Percentiles rank a stretch among this genome's conserved stretches.
Conservation (phyloP, 352 stramenopile species). For the Phytophthora aleatoria region DNA sequence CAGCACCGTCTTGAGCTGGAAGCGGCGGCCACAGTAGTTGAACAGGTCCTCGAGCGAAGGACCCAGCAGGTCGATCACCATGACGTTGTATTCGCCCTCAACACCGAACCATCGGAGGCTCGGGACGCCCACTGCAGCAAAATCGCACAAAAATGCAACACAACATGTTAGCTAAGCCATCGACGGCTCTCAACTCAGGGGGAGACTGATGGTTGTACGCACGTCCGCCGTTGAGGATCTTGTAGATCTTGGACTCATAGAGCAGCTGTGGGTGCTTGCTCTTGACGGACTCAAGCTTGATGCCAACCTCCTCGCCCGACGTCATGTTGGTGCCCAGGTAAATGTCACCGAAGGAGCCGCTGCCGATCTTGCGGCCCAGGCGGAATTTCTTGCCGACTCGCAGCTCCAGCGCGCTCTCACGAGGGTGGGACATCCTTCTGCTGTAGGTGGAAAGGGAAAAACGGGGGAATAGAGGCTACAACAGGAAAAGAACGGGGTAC, state of each 20-base stretch:
- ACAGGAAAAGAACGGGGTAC: background rate
- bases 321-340: slow-evolving; percentile 99
- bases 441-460: slow-evolving; percentile 12
- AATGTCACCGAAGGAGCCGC: slow-evolving; percentile 99
- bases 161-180: slow-evolving; percentile 16
- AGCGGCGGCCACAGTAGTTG: slow-evolving; percentile 88
- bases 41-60: slow-evolving; percentile 92
- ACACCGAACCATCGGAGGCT: slow-evolving; percentile 99
- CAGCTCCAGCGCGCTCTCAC: slow-evolving; percentile 93
- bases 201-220: slow-evolving; percentile 47
- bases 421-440: slow-evolving; percentile 61
- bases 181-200: background rate
- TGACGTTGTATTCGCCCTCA: slow-evolving; percentile 99
- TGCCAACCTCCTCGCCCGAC: slow-evolving; percentile 98
- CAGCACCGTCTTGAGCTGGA: slow-evolving; percentile 96
- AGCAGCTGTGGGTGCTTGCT: slow-evolving; percentile 98
- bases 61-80: slow-evolving; percentile 99
- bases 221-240: slow-evolving; percentile 98
- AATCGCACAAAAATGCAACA: slow-evolving; percentile 11
- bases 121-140: slow-evolving; percentile 95
- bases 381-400: slow-evolving; percentile 99
- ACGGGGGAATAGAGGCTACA: slow-evolving; percentile 25
- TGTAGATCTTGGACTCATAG: slow-evolving; percentile 99
- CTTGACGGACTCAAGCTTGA: slow-evolving; percentile 99
- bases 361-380: slow-evolving; percentile 98